These are phyloP conservation scores for Lentinula raphanica DNA, from an alignment of 768 basidiomycete genomes.

Conservation along the genomic window DNA sequence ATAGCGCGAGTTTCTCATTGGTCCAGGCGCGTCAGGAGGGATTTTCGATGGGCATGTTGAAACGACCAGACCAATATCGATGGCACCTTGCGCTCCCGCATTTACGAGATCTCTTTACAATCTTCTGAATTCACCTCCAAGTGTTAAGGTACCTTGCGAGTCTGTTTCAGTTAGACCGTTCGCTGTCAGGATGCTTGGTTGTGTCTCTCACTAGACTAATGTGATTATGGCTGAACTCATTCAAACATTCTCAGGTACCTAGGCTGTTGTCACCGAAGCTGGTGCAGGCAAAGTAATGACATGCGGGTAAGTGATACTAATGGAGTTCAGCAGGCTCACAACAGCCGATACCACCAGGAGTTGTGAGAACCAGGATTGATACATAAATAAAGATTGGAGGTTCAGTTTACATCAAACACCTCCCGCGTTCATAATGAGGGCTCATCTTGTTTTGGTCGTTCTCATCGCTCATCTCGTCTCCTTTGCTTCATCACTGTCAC, in stretches of 20 bases:
- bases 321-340: neutral
- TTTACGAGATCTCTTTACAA: no score
- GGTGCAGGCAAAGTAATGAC: neutral
- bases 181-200: neutral
- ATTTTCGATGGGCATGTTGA: no score
- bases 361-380: neutral
- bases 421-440: neutral
- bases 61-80: no score
- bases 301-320: neutral
- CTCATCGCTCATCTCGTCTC: neutral
- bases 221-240: neutral
- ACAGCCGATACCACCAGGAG: neutral
- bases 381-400: neutral
- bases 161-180: neutral
- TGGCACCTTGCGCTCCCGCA: no score
- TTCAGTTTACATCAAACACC: neutral
- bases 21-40: no score
- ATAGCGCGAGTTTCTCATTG: no score
- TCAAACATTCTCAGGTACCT: neutral
- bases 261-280: neutral
- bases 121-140: no score
- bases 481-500: neutral
- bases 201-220: neutral
- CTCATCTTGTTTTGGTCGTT: neutral
- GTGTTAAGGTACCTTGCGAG: neutral